phyloP scores from a whole-genome alignment of 2,329 filamentous ascomycete genomes.

The Neocatenulostroma microsporum region DNA sequence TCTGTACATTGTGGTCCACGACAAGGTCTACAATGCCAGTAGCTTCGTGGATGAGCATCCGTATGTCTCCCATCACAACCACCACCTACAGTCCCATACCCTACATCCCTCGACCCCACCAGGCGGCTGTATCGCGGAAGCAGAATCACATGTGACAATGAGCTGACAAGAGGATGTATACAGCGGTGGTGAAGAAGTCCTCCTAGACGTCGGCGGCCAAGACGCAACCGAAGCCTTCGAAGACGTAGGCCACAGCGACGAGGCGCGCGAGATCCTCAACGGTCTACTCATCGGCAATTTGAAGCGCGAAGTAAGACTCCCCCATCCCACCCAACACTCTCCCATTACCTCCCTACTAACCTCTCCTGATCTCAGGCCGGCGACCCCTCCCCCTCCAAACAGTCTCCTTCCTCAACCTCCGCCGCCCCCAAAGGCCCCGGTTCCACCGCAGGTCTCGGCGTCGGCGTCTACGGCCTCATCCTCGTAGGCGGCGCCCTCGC shows the following conservation, averaged over 20 bases:
- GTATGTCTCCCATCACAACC: too few relatives aligned
- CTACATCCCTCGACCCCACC: conserved; percentile 3
- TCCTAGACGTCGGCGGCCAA: conserved; percentile 91
- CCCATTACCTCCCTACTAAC: conserved; percentile 9
- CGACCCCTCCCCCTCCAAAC: conserved; percentile 65
- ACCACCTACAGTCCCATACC: conserved; percentile 2
- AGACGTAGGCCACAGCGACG: conserved; percentile 97
- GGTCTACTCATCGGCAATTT: conserved; percentile 65
- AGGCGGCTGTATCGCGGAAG: background rate
- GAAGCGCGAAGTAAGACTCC: conserved; percentile 62
- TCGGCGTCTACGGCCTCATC: conserved; percentile 74
- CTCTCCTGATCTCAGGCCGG: conserved; percentile 49
- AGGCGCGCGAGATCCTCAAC: conserved; percentile 88
- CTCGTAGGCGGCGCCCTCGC: conserved; percentile 68
- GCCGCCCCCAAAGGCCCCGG: conserved; percentile 42
- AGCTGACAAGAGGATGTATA: conserved; percentile 5
- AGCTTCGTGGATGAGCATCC: conserved; percentile 97
- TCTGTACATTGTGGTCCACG: conserved; percentile 82
- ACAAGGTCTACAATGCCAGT: conserved; percentile 87
- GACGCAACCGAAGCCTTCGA: conserved; percentile 98
- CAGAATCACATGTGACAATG: conserved; percentile 1
- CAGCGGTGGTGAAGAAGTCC: conserved; percentile 96
- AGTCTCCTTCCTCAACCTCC: conserved; percentile 43
- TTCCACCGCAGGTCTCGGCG: conserved; percentile 50
- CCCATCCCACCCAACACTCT: background rate